Evolutionary conservation across 2,329 filamentous ascomycete genomes (phyloP), one percentile per base, ranked within the genome.

Genomic region (Colletotrichum costaricense): DNA sequence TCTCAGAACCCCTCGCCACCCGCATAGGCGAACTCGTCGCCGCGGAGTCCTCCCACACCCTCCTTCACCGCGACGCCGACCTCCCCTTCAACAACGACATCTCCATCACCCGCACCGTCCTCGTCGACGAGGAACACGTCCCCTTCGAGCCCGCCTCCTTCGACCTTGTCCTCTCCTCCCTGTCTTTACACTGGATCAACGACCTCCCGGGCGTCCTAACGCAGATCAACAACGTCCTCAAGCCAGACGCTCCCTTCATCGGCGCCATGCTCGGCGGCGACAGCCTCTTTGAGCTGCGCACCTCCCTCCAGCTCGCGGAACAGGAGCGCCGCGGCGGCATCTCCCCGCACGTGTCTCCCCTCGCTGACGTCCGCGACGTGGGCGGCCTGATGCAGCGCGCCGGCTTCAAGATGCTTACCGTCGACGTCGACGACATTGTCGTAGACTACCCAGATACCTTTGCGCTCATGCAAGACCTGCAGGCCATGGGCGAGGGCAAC

Each of bases 201-300:
- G 95, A 99, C 82, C 90, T 99, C 5, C 97, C 97, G 0, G 94
- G 93, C 1, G 86, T 97, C 12, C 88, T 99, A 2, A 88, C 92
- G 1, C 94, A 97, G 80, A 93, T 98, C 80, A 97, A 98, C 86
- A 89, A 90, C 76, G 86, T 97, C 42, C 88, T 99, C 30, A 97
- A 97, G 83, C 95, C 96, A 0, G 97, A 99, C 81, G 89, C 90
- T 69, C 95, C 97, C 1, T 98, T 99, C 80, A 92, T 99, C 59
- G 96, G 94, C 16, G 96, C 96, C 76, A 99, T 99, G 95, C 92
- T 98, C 74, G 97, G 97, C 69, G 97, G 97, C 0, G 97, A 99
- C 82, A 96, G 94, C 8, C 88, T 99, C 1, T 99, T 93, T 80
- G 97, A 99, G 86, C 88, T 99, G 67, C 94, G 97, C 42, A 97